Evolutionary conservation across 331 rosid genomes (phyloP).

Genomic region (Quercus lobata): DNA sequence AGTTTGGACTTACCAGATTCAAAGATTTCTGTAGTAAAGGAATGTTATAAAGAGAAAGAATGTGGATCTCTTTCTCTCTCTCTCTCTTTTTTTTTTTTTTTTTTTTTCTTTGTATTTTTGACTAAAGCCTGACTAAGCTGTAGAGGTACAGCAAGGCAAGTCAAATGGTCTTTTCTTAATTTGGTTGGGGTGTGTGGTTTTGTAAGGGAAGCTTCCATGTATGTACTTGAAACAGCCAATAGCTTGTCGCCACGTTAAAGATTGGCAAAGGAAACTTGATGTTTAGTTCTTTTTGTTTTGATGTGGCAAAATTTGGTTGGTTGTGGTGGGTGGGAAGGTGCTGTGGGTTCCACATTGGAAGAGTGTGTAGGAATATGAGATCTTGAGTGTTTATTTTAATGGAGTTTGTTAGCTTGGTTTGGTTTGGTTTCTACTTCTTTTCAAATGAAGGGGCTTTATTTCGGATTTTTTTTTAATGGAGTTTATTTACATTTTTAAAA

Average conservation of each 20-base stretch:
- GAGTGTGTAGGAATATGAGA: not conserved
- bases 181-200: not conserved
- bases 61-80: conserved; percentile 8
- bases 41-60: conserved; percentile 32
- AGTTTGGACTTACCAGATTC: conserved; percentile 31
- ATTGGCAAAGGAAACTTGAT: not conserved
- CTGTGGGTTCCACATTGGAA: conserved; percentile 17
- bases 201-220: conserved; percentile 28
- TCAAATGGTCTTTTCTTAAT: not conserved
- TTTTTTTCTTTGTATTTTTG: not conserved
- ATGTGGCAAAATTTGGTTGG: conserved; percentile 25
- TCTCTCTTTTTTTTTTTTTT: not conserved
- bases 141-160: not conserved
- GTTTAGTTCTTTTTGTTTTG: not conserved
- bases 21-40: conserved; percentile 31
- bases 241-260: not conserved
- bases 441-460: no score
- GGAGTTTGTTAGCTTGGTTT: no score
- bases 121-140: not conserved
- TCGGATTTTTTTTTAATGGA: no score
- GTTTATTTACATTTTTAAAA: no score
- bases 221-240: conserved; percentile 2
- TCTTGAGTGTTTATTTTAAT: not conserved
- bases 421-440: no score
- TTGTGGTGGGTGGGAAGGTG: conserved; percentile 20